Percentiles rank a stretch among this genome's conserved stretches.
phyloP scores from a whole-genome alignment of 2,329 filamentous ascomycete genomes.

The Apiospora rasikravindrae region DNA sequence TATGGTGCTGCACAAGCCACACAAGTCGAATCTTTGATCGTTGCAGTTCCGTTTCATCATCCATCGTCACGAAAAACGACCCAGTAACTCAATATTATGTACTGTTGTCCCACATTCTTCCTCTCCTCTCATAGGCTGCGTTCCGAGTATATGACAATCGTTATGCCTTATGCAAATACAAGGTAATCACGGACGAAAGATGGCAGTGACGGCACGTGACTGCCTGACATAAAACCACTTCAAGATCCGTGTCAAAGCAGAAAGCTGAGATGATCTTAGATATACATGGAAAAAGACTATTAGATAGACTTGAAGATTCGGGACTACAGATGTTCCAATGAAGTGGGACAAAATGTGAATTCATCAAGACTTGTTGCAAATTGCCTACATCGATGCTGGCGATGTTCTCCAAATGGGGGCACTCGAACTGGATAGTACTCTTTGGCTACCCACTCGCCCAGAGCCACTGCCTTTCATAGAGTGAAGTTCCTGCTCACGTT shows the following conservation, averaged over 20 bases:
- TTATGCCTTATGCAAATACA: neutral
- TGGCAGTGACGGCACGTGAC: neutral
- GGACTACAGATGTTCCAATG: neutral
- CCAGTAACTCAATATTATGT: neutral
- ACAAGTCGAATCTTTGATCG: conserved; percentile 16
- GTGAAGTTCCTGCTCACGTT: neutral
- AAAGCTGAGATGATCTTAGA: neutral
- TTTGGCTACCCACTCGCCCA: neutral
- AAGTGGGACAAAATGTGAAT: too few relatives aligned
- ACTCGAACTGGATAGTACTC: neutral
- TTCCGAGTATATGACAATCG: neutral
- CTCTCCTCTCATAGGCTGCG: conserved; percentile 4
- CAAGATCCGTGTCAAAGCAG: neutral
- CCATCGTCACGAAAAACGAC: neutral
- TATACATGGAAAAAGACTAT: neutral
- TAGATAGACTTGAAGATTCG: neutral
- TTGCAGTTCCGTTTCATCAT: conserved; percentile 16
- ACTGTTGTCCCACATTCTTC: neutral
- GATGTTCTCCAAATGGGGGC: neutral
- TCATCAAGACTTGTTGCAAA: neutral
- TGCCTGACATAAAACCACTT: too few relatives aligned
- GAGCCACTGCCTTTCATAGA: neutral
- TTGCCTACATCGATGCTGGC: neutral
- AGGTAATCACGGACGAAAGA: neutral
- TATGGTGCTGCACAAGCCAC: neutral